Conservation (phyloP, 441 rosid species). For the Flueggea neowawraea region DNA sequence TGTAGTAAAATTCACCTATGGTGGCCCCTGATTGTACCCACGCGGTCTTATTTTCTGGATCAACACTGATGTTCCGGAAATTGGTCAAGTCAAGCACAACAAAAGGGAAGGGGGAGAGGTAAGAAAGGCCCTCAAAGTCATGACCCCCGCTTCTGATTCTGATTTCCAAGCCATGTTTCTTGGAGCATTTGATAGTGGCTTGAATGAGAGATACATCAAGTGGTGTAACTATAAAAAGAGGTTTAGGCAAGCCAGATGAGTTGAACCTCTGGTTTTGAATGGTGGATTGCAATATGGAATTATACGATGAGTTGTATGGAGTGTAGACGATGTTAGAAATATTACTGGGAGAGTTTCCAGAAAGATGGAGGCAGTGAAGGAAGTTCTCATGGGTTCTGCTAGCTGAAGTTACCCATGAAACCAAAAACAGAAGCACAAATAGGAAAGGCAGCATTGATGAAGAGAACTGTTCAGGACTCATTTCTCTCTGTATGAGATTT, state of each 20-base stretch:
- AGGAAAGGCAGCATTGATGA: too few relatives aligned
- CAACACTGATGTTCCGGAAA: too few relatives aligned
- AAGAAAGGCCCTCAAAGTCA: conserved; percentile 58
- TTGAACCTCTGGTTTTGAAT: too few relatives aligned
- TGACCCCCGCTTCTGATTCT: conserved; percentile 60
- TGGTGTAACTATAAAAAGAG: conserved; percentile 45
- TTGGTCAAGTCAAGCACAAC: conserved; percentile 29
- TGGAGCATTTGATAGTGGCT: conserved; percentile 35
- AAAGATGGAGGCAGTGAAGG: conserved; percentile 4
- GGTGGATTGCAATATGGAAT: conserved; percentile 4
- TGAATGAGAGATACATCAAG: conserved; percentile 34
- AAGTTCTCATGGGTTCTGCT: not conserved
- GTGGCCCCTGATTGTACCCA: too few relatives aligned
- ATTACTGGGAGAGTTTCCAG: too few relatives aligned
- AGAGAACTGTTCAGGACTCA: too few relatives aligned
- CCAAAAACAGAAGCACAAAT: too few relatives aligned
- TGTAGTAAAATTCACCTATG: too few relatives aligned
- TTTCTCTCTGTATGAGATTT: too few relatives aligned
- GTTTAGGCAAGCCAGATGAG: too few relatives aligned
- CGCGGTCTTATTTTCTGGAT: too few relatives aligned
- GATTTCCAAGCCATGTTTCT: conserved; percentile 28
- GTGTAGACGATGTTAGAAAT: not conserved
- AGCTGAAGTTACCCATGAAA: too few relatives aligned
- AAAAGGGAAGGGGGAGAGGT: conserved; percentile 34
- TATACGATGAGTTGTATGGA: not conserved